phyloP scores from a whole-genome alignment of 2,329 filamentous ascomycete species.

The Sporothrix schenckii region DNA sequence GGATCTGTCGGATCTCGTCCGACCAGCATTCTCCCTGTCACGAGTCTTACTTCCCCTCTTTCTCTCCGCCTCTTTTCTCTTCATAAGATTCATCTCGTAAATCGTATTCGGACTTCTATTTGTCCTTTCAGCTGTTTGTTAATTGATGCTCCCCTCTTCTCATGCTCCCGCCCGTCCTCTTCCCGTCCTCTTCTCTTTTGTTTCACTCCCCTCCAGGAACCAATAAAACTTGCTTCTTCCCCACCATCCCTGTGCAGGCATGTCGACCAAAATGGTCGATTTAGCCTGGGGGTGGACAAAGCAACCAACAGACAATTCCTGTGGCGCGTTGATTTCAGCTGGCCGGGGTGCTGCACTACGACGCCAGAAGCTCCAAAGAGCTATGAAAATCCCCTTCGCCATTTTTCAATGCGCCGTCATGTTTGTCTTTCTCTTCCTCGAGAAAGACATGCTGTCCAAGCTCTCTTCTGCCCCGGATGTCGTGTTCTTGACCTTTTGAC shows the following conservation, averaged over 20 bases:
- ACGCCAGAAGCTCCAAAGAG: too few relatives aligned
- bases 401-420: not conserved
- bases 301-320: not conserved
- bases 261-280: conserved; percentile 10
- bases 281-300: not conserved
- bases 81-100: not conserved
- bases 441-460: not conserved
- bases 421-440: not conserved
- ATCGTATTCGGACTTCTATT: not conserved
- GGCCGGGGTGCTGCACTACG: not conserved
- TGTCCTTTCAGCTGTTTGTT: not conserved
- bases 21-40: not conserved
- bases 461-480: not conserved
- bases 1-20: too few relatives aligned
- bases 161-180: not conserved
- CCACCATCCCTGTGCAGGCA: conserved; percentile 18
- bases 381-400: not conserved
- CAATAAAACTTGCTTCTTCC: conserved; percentile 16
- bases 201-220: conserved; percentile 2
- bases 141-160: not conserved
- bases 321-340: not conserved
- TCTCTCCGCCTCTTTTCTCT: not conserved
- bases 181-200: not conserved
- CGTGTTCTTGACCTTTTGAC: not conserved
- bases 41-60: not conserved